Evolutionary conservation across 257 asterid species (phyloP).

Genomic region (Paulownia fortunei): DNA sequence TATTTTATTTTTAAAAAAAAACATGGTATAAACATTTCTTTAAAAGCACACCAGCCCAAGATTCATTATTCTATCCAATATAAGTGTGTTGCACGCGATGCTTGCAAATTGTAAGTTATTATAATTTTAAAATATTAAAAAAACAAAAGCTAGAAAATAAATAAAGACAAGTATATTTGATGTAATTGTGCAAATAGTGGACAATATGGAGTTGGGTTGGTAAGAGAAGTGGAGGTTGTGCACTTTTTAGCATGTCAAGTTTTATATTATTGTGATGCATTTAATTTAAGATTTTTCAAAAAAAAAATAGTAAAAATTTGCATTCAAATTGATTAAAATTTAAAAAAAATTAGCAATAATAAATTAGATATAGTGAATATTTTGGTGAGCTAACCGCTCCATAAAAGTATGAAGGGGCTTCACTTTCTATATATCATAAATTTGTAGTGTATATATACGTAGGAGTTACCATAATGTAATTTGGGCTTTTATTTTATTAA

Average conservation of each 20-base stretch:
- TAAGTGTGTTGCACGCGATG: constrained; percentile 3
- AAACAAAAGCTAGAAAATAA: background rate
- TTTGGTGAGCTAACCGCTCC: background rate
- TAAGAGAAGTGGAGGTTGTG: background rate
- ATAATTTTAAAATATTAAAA: background rate
- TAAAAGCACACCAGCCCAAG: background rate
- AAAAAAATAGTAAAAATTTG: background rate
- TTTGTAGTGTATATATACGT: too few species aligned
- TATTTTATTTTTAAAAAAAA: background rate
- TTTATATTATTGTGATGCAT: background rate
- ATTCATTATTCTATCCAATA: background rate
- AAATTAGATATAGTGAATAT: background rate
- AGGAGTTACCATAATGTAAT: too few species aligned
- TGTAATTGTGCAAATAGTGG: background rate
- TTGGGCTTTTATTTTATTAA: too few species aligned
- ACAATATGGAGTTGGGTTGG: background rate
- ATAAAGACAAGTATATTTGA: background rate
- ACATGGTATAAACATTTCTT: background rate
- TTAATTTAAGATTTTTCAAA: background rate
- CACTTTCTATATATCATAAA: background rate
- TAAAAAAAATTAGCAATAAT: background rate
- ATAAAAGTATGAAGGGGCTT: background rate
- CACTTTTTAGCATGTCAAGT: background rate
- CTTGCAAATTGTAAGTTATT: background rate
- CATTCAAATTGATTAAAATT: background rate